Percentiles rank a stretch among this genome's conserved stretches.
Evolutionary conservation across 768 basidiomycete species (phyloP).

Genomic region (Crepidotus variabilis): DNA sequence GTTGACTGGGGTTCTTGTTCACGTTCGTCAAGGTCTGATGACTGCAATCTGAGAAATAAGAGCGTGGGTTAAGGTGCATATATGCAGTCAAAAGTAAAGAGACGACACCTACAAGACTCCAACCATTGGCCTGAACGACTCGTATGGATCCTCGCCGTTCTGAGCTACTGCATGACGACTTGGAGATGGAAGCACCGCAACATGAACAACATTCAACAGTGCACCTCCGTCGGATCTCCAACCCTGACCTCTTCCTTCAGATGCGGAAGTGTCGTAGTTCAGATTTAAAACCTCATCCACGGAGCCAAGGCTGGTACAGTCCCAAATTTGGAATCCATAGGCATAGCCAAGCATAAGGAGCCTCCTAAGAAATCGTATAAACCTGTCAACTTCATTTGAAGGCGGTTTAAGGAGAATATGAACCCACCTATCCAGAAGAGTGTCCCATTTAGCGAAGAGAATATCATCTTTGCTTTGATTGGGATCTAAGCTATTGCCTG

Average conservation of each 20-base stretch:
- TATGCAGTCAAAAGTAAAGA: conserved; percentile 28
- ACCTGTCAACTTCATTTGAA: too few relatives aligned
- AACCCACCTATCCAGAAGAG: conserved; percentile 16
- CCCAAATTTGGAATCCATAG: conserved; percentile 55
- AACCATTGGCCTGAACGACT: conserved; percentile 23
- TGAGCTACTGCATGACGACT: conserved; percentile 1
- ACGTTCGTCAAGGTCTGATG: conserved; percentile 9
- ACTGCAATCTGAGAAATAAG: conserved; percentile 15
- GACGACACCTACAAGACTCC: conserved; percentile 32
- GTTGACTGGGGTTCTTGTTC: conserved; percentile 12
- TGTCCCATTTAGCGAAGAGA: conserved; percentile 45
- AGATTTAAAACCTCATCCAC: conserved; percentile 51
- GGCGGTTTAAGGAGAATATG: background rate
- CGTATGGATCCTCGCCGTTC: conserved; percentile 23
- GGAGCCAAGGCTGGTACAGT: conserved; percentile 46
- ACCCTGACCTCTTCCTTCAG: conserved; percentile 2
- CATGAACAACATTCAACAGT: conserved; percentile 25
- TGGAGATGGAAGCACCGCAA: conserved; percentile 35
- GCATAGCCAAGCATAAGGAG: conserved; percentile 53
- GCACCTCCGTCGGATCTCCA: background rate
- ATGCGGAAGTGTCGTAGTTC: conserved; percentile 14
- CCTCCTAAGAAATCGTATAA: conserved; percentile 23
- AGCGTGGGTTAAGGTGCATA: conserved; percentile 15
- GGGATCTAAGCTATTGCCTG: conserved; percentile 3
- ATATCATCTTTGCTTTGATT: conserved; percentile 27